Evolutionary conservation across 148 eudicot species (phyloP).

Genomic region (Silene conica): DNA sequence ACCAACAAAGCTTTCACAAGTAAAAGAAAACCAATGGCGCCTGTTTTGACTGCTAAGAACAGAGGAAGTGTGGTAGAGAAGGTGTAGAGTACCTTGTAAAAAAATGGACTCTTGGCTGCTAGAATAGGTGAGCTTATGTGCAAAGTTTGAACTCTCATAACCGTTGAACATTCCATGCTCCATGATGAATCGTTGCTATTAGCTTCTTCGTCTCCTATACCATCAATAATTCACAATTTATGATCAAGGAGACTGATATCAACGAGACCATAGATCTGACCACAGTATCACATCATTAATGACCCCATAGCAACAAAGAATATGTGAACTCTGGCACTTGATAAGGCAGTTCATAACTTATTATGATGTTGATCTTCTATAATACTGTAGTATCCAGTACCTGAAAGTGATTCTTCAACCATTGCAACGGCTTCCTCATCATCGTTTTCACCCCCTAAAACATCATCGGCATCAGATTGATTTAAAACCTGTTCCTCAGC

Average conservation of each 20-base stretch:
- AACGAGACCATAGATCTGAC: no score
- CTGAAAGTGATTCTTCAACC: constrained; percentile 75
- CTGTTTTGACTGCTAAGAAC: not conserved
- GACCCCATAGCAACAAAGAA: not conserved
- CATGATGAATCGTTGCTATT: constrained; percentile 76
- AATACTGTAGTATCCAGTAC: constrained; percentile 23
- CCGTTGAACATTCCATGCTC: constrained; percentile 71
- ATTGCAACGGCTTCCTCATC: constrained; percentile 77
- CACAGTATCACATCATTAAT: not conserved
- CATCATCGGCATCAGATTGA: constrained; percentile 67
- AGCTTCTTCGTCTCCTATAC: constrained; percentile 76
- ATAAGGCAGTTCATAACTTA: not conserved
- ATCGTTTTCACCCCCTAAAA: constrained; percentile 52
- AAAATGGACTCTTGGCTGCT: constrained; percentile 97
- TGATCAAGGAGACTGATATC: no score
- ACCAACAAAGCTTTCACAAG: constrained; percentile 7
- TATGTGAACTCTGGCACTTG: not conserved
- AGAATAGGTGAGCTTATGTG: constrained; percentile 97
- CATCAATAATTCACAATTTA: not conserved
- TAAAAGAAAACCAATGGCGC: not conserved
- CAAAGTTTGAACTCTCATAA: constrained; percentile 65
- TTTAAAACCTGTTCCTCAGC: constrained; percentile 82
- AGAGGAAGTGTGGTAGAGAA: not conserved
- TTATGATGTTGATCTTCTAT: not conserved
- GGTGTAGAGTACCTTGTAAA: constrained; percentile 60